Conservation (phyloP, 2,329 filamentous ascomycete genomes). For the Herpotrichia juniperi region DNA sequence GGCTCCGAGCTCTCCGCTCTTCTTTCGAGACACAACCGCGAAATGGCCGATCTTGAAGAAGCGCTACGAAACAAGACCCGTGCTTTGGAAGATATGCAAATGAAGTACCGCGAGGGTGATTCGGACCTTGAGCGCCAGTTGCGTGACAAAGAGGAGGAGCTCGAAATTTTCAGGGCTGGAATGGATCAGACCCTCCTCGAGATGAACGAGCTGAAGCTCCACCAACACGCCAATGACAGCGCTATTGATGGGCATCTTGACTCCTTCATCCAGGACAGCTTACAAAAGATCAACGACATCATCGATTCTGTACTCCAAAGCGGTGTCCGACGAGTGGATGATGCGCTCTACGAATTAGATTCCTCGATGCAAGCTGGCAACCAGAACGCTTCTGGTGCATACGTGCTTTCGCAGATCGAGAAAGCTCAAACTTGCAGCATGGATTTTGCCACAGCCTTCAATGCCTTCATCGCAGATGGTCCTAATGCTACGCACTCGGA, state of each 20-base stretch:
- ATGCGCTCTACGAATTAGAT: slow-evolving; percentile 95
- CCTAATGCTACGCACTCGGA: slow-evolving; percentile 88
- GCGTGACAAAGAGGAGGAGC: slow-evolving; percentile 94
- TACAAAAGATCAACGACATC: slow-evolving; percentile 94
- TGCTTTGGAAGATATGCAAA: slow-evolving; percentile 81
- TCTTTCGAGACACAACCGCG: slow-evolving; percentile 94
- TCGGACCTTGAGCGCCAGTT: slow-evolving; percentile 85
- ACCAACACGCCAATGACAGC: slow-evolving; percentile 69
- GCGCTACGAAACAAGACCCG: slow-evolving; percentile 85
- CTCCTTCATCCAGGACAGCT: slow-evolving; percentile 81
- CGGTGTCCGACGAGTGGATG: slow-evolving; percentile 91
- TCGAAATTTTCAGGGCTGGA: slow-evolving; percentile 96
- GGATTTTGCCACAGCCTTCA: slow-evolving; percentile 97
- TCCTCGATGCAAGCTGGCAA: slow-evolving; percentile 98
- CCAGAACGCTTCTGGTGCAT: slow-evolving; percentile 93
- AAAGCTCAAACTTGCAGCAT: slow-evolving; percentile 94
- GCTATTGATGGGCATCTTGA: slow-evolving; percentile 91
- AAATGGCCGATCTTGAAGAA: slow-evolving; percentile 96
- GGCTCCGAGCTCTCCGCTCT: slow-evolving; percentile 93
- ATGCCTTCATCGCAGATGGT: slow-evolving; percentile 97
- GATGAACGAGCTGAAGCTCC: slow-evolving; percentile 80
- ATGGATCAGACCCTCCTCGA: slow-evolving; percentile 97
- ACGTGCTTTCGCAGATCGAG: slow-evolving; percentile 95
- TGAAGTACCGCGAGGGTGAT: slow-evolving; percentile 78
- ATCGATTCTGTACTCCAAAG: slow-evolving; percentile 96